A percentile compares a stretch with the other conserved stretches of the same genome.
These are phyloP conservation scores for Fagopyrum esculentum DNA, from an alignment of 148 eudicot genomes.

Conservation along the genomic window DNA sequence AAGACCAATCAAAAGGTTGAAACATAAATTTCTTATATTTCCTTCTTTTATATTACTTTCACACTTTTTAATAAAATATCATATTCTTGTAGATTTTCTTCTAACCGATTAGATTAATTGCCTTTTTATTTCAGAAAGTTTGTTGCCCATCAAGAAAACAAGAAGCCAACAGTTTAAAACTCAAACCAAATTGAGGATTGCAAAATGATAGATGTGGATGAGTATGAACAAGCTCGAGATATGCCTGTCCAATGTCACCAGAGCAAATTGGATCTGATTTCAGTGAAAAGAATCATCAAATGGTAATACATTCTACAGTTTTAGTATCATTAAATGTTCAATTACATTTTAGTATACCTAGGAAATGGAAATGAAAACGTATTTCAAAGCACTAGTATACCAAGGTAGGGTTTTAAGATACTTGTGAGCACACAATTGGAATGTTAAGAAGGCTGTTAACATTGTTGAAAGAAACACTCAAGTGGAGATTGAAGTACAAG, in stretches of 20 bases:
- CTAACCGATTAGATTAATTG: background rate
- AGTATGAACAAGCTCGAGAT: conserved; percentile 22
- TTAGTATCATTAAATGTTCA: too few species aligned
- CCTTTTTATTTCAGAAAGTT: conserved; percentile 27
- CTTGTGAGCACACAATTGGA: too few species aligned
- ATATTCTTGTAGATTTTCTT: too few species aligned
- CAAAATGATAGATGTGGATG: conserved; percentile 30
- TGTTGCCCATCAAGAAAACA: conserved; percentile 28
- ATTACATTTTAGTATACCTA: too few species aligned
- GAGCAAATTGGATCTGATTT: conserved; percentile 20
- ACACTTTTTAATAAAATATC: background rate
- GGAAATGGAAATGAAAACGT: too few species aligned
- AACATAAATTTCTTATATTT: background rate
- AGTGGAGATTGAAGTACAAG: too few species aligned
- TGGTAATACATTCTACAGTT: too few species aligned
- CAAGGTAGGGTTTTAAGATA: too few species aligned
- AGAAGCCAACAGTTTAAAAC: conserved; percentile 26
- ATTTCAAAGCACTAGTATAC: too few species aligned
- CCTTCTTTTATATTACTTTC: background rate
- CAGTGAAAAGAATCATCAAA: too few species aligned
- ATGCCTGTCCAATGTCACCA: conserved; percentile 44
- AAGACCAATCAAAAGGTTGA: conserved; percentile 47
- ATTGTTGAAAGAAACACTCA: too few species aligned
- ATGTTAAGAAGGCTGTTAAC: background rate
- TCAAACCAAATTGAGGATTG: conserved; percentile 25